A percentile compares a stretch with the other conserved stretches of the same genome.
Evolutionary conservation across 2,329 filamentous ascomycete species (phyloP).

Genomic region (Verticillium longisporum): DNA sequence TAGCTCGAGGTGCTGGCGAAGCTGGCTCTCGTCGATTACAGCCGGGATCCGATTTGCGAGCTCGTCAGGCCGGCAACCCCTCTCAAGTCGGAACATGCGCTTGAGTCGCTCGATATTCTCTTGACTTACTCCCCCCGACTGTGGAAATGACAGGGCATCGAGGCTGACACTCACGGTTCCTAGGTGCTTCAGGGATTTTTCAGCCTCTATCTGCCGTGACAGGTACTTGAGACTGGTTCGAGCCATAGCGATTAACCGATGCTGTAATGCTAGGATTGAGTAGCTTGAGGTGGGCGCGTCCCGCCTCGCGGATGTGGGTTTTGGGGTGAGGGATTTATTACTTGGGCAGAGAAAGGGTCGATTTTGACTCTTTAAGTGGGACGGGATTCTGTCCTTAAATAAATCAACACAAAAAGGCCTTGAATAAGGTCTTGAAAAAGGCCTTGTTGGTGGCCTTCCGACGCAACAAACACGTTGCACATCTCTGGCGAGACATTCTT

Average conservation of each 20-base stretch:
- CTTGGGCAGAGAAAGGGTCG: too few relatives aligned
- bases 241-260: not conserved
- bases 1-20: slow-evolving; percentile 13
- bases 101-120: slow-evolving; percentile 12
- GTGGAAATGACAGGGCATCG: slow-evolving; percentile 14
- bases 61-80: slow-evolving; percentile 13
- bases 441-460: too few relatives aligned
- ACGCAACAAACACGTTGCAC: too few relatives aligned
- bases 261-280: not conserved
- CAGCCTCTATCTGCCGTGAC: slow-evolving; percentile 2
- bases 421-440: too few relatives aligned
- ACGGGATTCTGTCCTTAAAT: too few relatives aligned
- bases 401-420: too few relatives aligned
- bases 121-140: slow-evolving; percentile 11
- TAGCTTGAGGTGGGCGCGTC: not conserved
- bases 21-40: slow-evolving; percentile 17
- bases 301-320: too few relatives aligned
- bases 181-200: slow-evolving; percentile 16
- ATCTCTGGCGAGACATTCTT: too few relatives aligned
- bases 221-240: not conserved
- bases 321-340: too few relatives aligned
- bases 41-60: slow-evolving; percentile 21
- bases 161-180: slow-evolving; percentile 17
- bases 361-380: too few relatives aligned
- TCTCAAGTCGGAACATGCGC: slow-evolving; percentile 13